Base-by-base conservation (phyloP, 768 basidiomycete species). In the Pseudohyphozyma bogoriensis region DNA sequence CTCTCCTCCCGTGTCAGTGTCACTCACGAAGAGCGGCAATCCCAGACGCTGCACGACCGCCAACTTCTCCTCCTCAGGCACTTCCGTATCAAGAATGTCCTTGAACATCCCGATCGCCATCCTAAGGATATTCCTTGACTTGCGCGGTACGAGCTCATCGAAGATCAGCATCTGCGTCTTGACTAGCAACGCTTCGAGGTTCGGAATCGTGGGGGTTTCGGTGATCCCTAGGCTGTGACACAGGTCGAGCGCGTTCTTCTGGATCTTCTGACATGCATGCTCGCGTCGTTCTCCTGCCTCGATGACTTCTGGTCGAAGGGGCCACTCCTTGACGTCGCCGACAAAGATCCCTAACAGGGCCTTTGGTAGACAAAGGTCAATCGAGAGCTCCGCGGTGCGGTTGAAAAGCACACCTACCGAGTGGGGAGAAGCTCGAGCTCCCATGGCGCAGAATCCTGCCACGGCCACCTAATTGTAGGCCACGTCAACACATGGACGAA, bases 401-500 rank as follows among this genome's bases (percentile, higher is more conserved):
- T 24, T 20, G 26, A n/a, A n/a, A 36, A 28, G 5, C 4, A 1
- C 7, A 3, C 60, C 8, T 8, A 62, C 61, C 45, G 61, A 62
- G 44, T 62, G 56, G 15, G 56, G 61, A 7, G 36, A 40, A 10
- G 61, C 56, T 18, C 61, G 13, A 3, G 61, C 61, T 20, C 61
- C 61, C 61, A 62, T 49, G n/a, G 61, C 61, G 39, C 61, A 58
- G 37, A 62, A 62, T 0, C 37, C 56, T 4, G 61, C 46, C 20
- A 50, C 52, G 5, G 56, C 56, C 9, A 54, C 40, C 53, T 44
- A 31, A 2, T 18, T 1, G 20, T 13, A 3, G 1, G 1, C 24
- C 9, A 13, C 6, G 24, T 52, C 47, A 32, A 18, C 47, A 15
- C 20, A 29, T 46, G 18, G 36, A 5, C 9, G 18, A 3, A n/a